Conservation (phyloP, 805 yeast species). For the Maudiozyma pseudohumilis region DNA sequence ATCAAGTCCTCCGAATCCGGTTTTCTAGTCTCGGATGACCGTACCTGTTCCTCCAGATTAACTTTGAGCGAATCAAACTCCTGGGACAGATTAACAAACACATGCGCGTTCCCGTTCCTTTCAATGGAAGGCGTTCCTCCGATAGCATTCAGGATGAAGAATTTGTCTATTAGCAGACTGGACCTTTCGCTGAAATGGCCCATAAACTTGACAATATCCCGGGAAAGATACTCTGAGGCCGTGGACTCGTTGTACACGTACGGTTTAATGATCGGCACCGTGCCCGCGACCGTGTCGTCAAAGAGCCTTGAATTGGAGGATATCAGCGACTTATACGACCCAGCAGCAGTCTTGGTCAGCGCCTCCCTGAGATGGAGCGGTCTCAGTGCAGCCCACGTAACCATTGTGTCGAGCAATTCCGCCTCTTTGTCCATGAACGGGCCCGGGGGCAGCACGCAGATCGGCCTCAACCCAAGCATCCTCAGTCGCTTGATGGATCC, state of each 20-base stretch:
- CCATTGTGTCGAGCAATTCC: conserved; percentile 18
- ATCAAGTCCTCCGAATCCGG: conserved; percentile 13
- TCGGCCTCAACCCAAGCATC: conserved; percentile 57
- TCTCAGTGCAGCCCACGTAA: conserved; percentile 15
- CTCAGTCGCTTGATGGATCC: conserved; percentile 19
- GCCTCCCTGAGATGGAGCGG: conserved; percentile 23
- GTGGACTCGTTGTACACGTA: conserved; percentile 50
- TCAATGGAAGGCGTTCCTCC: conserved; percentile 93
- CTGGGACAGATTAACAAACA: conserved; percentile 74
- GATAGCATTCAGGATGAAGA: conserved; percentile 63
- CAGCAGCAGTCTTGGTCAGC: conserved; percentile 10
- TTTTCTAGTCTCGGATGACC: conserved; percentile 6
- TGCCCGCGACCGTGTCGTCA: conserved; percentile 12
- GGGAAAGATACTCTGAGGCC: conserved; percentile 33
- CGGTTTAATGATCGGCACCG: conserved; percentile 49
- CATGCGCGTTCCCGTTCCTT: conserved; percentile 73
- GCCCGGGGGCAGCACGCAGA: conserved; percentile 45
- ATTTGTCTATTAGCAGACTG: conserved; percentile 53
- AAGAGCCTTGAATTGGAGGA: conserved; percentile 8
- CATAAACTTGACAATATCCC: conserved; percentile 31
- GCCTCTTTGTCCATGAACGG: conserved; percentile 8
- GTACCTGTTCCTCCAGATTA: conserved; percentile 7
- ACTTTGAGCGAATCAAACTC: conserved; percentile 36
- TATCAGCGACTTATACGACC: conserved; percentile 13
- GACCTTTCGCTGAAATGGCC: conserved; percentile 26